These are phyloP conservation scores for Rhypophila decipiens DNA, from an alignment of 495 filamentous ascomycete genomes.

Conservation along the genomic window DNA sequence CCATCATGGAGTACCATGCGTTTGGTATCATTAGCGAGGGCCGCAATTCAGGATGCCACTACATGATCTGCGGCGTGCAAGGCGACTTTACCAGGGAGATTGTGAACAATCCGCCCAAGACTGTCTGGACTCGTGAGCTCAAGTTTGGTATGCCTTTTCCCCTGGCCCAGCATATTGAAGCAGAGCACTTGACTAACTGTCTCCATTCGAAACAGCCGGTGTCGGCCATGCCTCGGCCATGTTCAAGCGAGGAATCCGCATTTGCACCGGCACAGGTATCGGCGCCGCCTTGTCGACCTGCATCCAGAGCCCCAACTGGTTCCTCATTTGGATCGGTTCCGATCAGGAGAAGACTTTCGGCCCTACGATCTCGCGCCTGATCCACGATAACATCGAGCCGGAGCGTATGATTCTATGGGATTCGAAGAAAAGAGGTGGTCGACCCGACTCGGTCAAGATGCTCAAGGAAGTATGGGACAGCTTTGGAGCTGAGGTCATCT, in stretches of 20 bases:
- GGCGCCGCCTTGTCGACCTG: slow-evolving; percentile 40
- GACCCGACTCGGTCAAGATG: slow-evolving; percentile 35
- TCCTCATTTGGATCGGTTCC: slow-evolving; percentile 42
- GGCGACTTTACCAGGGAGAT: slow-evolving; percentile 37
- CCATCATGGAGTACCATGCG: slow-evolving; percentile 43
- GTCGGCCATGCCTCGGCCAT: slow-evolving; percentile 40
- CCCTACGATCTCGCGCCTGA: slow-evolving; percentile 35
- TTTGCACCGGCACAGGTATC: slow-evolving; percentile 40
- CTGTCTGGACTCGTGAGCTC: slow-evolving; percentile 38
- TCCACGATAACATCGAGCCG: slow-evolving; percentile 37
- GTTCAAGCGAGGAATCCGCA: slow-evolving; percentile 40
- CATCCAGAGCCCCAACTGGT: slow-evolving; percentile 34
- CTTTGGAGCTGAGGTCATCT: slow-evolving; percentile 42
- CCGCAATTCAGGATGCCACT: slow-evolving; percentile 30
- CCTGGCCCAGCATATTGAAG: background rate
- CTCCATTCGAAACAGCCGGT: slow-evolving; percentile 25
- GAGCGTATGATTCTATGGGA: slow-evolving; percentile 44
- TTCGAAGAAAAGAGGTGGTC: slow-evolving; percentile 38
- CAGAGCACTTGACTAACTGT: slow-evolving; percentile 11
- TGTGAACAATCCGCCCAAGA: slow-evolving; percentile 34
- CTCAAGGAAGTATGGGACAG: slow-evolving; percentile 37
- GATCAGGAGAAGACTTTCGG: slow-evolving; percentile 41
- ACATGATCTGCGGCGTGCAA: slow-evolving; percentile 43
- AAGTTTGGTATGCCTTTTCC: slow-evolving; percentile 33
- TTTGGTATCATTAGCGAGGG: slow-evolving; percentile 42